phyloP scores from a whole-genome alignment of 441 rosid genomes.

The Gossypium schwendimanii region DNA sequence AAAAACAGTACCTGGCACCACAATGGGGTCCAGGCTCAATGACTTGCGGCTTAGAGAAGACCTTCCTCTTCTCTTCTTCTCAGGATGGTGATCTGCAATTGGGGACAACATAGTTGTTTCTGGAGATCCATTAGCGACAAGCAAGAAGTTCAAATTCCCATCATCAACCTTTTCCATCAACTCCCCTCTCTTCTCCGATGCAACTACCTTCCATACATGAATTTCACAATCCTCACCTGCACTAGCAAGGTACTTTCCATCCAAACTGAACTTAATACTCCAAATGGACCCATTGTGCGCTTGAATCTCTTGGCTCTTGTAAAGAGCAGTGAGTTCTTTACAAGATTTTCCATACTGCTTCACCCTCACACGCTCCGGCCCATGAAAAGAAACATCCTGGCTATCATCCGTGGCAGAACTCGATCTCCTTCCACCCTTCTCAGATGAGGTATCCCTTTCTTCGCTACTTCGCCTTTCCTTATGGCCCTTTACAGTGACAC shows the following conservation, averaged over 20 bases:
- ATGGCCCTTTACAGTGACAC: conserved; percentile 47
- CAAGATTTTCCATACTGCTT: conserved; percentile 57
- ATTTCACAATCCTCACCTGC: conserved; percentile 69
- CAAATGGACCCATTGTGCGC: conserved; percentile 67
- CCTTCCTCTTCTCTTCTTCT: conserved; percentile 56
- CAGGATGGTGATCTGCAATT: conserved; percentile 24
- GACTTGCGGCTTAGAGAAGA: conserved; percentile 67
- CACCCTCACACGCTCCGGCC: conserved; percentile 62
- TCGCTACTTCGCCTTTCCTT: conserved; percentile 89
- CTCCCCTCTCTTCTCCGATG: conserved; percentile 62
- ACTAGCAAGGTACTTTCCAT: conserved; percentile 69
- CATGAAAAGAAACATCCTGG: conserved; percentile 82
- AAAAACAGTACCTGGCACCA: conserved; percentile 55
- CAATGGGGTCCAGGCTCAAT: conserved; percentile 45
- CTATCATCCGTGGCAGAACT: conserved; percentile 98
- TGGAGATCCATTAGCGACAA: conserved; percentile 49
- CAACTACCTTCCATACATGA: conserved; percentile 63
- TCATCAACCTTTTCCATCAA: conserved; percentile 73
- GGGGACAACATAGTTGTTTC: conserved; percentile 44
- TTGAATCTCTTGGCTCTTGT: conserved; percentile 65
- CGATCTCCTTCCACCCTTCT: conserved; percentile 86
- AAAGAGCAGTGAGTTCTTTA: conserved; percentile 56
- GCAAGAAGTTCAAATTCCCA: conserved; percentile 37
- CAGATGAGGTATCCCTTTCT: conserved; percentile 84
- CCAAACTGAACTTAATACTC: conserved; percentile 74